phyloP scores from a whole-genome alignment of 345 rosid species.

The Draba incana region DNA sequence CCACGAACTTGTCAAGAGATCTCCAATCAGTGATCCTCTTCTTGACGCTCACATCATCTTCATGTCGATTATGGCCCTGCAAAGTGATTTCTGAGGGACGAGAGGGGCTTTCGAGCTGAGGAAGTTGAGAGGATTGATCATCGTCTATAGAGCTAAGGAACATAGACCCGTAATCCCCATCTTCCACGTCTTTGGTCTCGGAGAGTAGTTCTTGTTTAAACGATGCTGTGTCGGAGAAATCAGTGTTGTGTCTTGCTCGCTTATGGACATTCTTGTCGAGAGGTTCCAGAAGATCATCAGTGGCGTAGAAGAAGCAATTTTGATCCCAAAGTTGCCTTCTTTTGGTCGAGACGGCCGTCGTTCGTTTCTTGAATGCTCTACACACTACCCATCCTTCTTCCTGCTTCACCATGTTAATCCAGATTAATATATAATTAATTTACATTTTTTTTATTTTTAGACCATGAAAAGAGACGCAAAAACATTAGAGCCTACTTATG shows the following conservation, averaged over 20 bases:
- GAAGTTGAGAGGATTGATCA: constrained; percentile 62
- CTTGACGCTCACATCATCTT: constrained; percentile 32
- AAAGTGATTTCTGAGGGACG: constrained; percentile 44
- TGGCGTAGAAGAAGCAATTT: constrained; percentile 51
- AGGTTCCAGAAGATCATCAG: constrained; percentile 30
- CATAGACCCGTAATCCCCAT: constrained; percentile 52
- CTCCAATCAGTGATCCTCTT: constrained; percentile 85
- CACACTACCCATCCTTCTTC: constrained; percentile 99
- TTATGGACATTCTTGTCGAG: constrained; percentile 40
- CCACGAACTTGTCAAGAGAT: constrained; percentile 89
- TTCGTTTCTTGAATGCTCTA: constrained; percentile 93
- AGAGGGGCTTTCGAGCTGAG: constrained; percentile 87
- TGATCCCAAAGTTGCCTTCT: constrained; percentile 67
- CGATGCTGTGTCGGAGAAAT: constrained; percentile 31
- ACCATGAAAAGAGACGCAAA: neutral
- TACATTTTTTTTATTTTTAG: neutral
- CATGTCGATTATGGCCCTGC: constrained; percentile 3
- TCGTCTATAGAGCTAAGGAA: constrained; percentile 48
- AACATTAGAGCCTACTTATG: neutral
- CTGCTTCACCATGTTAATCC: constrained; percentile 46
- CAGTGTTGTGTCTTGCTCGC: constrained; percentile 50
- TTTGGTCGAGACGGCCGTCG: constrained; percentile 55
- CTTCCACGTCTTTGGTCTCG: constrained; percentile 46
- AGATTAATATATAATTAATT: neutral
- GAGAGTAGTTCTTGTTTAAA: constrained; percentile 29